phyloP scores from a whole-genome alignment of 306 rosid genomes.

The Pyrus bretschneideri region DNA sequence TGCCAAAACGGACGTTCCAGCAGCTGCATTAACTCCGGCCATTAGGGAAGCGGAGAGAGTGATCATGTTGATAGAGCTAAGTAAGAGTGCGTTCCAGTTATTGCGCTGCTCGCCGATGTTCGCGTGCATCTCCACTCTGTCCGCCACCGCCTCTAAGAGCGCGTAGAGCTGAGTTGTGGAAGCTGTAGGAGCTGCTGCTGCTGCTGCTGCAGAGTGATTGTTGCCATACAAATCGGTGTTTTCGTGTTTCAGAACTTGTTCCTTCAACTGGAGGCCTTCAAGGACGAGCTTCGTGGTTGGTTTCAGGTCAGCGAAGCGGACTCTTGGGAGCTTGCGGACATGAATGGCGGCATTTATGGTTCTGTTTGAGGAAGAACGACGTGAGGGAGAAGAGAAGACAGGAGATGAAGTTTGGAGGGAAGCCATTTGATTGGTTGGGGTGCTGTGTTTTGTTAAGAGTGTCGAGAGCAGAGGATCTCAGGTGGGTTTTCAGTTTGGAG shows the following conservation, averaged over 20 bases:
- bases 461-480: neutral
- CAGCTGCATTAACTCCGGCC: slow-evolving; percentile 26
- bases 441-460: neutral
- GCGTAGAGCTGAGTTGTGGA: slow-evolving; percentile 32
- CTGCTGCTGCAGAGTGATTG: neutral
- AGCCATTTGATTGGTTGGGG: slow-evolving; percentile 30
- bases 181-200: neutral
- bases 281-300: slow-evolving; percentile 20
- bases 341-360: slow-evolving; percentile 38
- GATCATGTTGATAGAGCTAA: slow-evolving; percentile 67
- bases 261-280: slow-evolving; percentile 22
- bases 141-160: slow-evolving; percentile 43
- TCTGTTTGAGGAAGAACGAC: slow-evolving; percentile 19
- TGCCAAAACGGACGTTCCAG: slow-evolving; percentile 29
- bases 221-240: neutral
- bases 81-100: slow-evolving; percentile 58
- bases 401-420: slow-evolving; percentile 36
- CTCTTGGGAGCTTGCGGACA: slow-evolving; percentile 38
- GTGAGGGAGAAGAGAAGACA: slow-evolving; percentile 15
- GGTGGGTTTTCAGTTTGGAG: neutral
- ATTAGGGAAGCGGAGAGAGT: slow-evolving; percentile 66
- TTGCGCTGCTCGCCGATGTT: slow-evolving; percentile 59
- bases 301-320: slow-evolving; percentile 15
- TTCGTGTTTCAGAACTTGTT: neutral
- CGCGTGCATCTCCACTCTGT: slow-evolving; percentile 63